phyloP scores from a whole-genome alignment of 352 stramenopile species.

The Pythium oligandrum region DNA sequence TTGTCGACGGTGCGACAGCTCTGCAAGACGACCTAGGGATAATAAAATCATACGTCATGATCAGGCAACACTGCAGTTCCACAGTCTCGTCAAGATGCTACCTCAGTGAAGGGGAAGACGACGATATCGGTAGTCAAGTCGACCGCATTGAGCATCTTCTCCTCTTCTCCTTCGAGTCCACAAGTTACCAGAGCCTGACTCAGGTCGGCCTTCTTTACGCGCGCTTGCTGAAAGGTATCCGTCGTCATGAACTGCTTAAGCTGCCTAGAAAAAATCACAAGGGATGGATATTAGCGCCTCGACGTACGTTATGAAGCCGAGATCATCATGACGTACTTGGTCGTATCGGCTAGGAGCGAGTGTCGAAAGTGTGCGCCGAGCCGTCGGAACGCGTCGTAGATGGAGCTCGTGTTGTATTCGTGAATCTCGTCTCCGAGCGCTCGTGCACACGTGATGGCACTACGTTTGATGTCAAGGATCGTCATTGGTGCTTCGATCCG shows the following conservation, averaged over 20 bases:
- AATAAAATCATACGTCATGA: constrained; percentile 1
- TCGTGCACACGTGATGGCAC: constrained; percentile 48
- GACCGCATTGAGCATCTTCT: constrained; percentile 53
- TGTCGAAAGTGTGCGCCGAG: constrained; percentile 60
- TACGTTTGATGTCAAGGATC: constrained; percentile 69
- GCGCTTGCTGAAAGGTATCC: constrained; percentile 66
- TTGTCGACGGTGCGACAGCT: constrained; percentile 57
- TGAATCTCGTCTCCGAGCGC: constrained; percentile 69
- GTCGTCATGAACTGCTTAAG: constrained; percentile 55
- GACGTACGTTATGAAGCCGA: constrained; percentile 35
- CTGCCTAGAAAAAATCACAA: constrained; percentile 29
- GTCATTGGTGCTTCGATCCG: constrained; percentile 45
- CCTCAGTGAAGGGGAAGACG: constrained; percentile 60
- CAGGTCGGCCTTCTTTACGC: constrained; percentile 40
- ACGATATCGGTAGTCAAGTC: constrained; percentile 38
- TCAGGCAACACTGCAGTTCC: no score
- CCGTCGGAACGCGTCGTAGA: constrained; percentile 66
- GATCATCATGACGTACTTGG: no score
- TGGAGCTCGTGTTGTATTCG: constrained; percentile 58
- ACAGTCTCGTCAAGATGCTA: not conserved
- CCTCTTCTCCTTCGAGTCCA: constrained; percentile 47
- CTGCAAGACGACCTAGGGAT: constrained; percentile 45
- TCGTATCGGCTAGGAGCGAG: constrained; percentile 42
- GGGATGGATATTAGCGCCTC: not conserved
- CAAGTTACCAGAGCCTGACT: constrained; percentile 42